Base-by-base conservation (phyloP, 805 yeast genomes). In the Starmerella stellata region DNA sequence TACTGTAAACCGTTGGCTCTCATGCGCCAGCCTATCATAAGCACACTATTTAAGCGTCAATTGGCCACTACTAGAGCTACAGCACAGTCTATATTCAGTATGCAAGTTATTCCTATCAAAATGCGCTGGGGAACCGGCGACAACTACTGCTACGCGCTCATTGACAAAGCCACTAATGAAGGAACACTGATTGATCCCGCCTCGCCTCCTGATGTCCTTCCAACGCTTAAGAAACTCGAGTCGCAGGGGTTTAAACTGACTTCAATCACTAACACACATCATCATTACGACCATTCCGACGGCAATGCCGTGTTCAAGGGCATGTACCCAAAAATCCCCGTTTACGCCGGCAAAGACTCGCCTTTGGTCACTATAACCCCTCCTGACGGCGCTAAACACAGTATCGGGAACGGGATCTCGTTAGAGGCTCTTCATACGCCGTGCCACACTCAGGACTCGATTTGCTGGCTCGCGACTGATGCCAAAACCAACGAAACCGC, bases 81-180 rank as follows among this genome's bases (percentile, higher is more conserved):
- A n/a, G n/a, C 29, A 25, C 16, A 29, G 11, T 13, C 16, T 5
- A 8, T 5, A 29, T 5, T 17, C 32, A 68, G 58, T 35, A 90
- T 90, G 98, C 90, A 80, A 49, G 69, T 90, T 41, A 67, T 72
- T 49, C 60, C 77, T 23, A 71, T 90, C 48, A 85, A 87, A 39
- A 85, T 85, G 94, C 72, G 95, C 58, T 87, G 96, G 95, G 81
- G 87, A 38, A 55, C 72, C 20, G 94, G 95, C 39, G 90, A 87
- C 54, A 90, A 90, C 62, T 90, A 85, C 60, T 69, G 85, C 49
- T 90, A 90, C 55, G 56, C 85, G 8, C 55, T 90, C 24, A 66
- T 72, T 5, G 95, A 85, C 58, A 70, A 69, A 19, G 62, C 64
- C 15, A 66, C 82, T 5, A 67, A 62, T 35, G 66, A 73, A 42